phyloP scores from a whole-genome alignment of 306 rosid genomes.

The Dicorynia guianensis region DNA sequence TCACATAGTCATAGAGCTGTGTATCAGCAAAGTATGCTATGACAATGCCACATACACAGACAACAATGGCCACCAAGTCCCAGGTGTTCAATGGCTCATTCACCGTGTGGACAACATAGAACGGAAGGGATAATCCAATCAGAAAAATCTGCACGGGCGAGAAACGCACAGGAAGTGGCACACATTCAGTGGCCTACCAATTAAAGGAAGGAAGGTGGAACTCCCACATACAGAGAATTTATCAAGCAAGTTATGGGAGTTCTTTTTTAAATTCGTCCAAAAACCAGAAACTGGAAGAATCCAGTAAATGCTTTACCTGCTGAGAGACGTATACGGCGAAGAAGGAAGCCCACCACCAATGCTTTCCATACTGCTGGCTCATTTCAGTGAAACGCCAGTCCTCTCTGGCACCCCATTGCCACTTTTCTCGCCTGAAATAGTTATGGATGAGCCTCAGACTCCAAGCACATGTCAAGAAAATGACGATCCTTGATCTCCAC shows the following conservation, averaged over 20 bases:
- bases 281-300: background rate
- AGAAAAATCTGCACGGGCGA: conserved; percentile 66
- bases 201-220: no score
- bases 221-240: conserved; percentile 41
- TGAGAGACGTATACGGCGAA: conserved; percentile 82
- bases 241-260: conserved; percentile 38
- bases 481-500: conserved; percentile 76
- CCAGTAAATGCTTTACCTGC: conserved; percentile 58
- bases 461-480: conserved; percentile 81
- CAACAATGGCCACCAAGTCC: conserved; percentile 67
- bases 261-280: background rate
- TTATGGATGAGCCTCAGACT: conserved; percentile 79
- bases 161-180: conserved; percentile 1
- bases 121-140: conserved; percentile 75
- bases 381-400: conserved; percentile 95
- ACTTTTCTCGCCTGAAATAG: conserved; percentile 83
- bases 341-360: conserved; percentile 96
- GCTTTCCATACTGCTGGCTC: conserved; percentile 70
- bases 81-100: conserved; percentile 64
- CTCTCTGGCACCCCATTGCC: conserved; percentile 94
- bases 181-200: conserved; percentile 18
- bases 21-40: conserved; percentile 88
- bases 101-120: conserved; percentile 69
- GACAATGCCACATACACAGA: conserved; percentile 65
- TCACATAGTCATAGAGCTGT: conserved; percentile 73